These are phyloP conservation scores for Ceratocystis albifundus DNA, from an alignment of 2,329 filamentous ascomycete genomes.

Conservation along the genomic window DNA sequence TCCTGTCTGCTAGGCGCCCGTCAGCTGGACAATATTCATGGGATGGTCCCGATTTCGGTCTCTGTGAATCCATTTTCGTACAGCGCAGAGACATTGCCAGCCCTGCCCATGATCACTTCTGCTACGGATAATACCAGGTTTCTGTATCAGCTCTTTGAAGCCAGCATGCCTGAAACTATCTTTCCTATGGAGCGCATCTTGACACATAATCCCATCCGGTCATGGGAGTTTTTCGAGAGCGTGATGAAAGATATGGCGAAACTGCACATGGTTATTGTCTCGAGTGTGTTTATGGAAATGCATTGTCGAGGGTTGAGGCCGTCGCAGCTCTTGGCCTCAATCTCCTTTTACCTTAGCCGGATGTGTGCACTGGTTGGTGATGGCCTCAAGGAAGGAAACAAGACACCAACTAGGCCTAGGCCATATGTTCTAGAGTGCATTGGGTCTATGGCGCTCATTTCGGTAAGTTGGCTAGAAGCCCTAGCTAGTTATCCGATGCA, in stretches of 20 bases:
- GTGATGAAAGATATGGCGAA: slow-evolving; percentile 21
- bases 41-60: background rate
- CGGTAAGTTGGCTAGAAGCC: slow-evolving; percentile 16
- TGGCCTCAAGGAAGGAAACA: slow-evolving; percentile 21
- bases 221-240: slow-evolving; percentile 21
- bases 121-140: slow-evolving; percentile 21
- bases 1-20: slow-evolving; percentile 18
- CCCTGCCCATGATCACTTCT: background rate
- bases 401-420: slow-evolving; percentile 15
- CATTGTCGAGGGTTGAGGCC: slow-evolving; percentile 21
- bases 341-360: slow-evolving; percentile 21
- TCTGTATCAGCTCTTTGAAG: slow-evolving; percentile 18
- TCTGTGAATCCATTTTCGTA: slow-evolving; percentile 6
- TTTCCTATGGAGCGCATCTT: slow-evolving; percentile 21
- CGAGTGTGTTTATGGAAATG: slow-evolving; percentile 22
- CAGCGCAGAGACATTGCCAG: background rate
- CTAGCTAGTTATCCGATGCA: background rate
- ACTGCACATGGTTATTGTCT: slow-evolving; percentile 21
- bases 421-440: slow-evolving; percentile 23
- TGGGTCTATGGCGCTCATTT: slow-evolving; percentile 22
- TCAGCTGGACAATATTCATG: slow-evolving; percentile 14
- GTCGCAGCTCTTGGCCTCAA: slow-evolving; percentile 18
- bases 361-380: slow-evolving; percentile 23
- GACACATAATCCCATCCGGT: slow-evolving; percentile 21
- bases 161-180: slow-evolving; percentile 22